These are phyloP conservation scores for Penicillium samsonianum DNA, from an alignment of 495 filamentous ascomycete genomes.

Conservation along the genomic window DNA sequence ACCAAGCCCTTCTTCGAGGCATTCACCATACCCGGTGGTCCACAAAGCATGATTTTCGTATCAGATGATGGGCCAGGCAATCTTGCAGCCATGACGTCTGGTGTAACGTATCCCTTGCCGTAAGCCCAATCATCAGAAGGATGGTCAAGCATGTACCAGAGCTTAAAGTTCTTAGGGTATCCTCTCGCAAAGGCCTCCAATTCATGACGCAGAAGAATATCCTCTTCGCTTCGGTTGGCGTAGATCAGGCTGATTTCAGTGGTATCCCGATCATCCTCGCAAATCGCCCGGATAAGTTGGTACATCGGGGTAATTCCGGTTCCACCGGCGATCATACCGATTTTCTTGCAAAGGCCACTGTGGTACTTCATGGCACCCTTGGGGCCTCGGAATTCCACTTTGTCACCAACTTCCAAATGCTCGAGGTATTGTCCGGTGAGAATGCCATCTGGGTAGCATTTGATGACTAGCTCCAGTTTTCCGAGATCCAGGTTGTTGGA, in stretches of 20 bases:
- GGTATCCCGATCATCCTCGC: conserved; percentile 44
- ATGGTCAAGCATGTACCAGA: conserved; percentile 44
- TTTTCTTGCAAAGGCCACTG: conserved; percentile 33
- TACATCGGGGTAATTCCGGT: conserved; percentile 59
- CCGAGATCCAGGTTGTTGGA: conserved; percentile 51
- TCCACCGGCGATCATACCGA: conserved; percentile 53
- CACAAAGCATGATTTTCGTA: conserved; percentile 36
- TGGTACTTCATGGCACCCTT: conserved; percentile 46
- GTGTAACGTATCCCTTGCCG: conserved; percentile 25
- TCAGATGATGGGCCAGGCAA: conserved; percentile 21
- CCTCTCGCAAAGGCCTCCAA: conserved; percentile 44
- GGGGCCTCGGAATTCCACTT: conserved; percentile 46
- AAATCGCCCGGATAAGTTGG: conserved; percentile 50
- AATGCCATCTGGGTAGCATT: conserved; percentile 47
- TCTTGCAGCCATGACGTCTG: conserved; percentile 20
- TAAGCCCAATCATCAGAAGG: conserved; percentile 23
- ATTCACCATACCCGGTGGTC: conserved; percentile 37
- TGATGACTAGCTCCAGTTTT: conserved; percentile 47
- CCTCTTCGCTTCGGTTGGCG: conserved; percentile 35
- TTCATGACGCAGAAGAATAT: conserved; percentile 40
- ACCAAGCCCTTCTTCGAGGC: conserved; percentile 34
- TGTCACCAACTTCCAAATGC: conserved; percentile 40
- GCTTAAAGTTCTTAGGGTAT: conserved; percentile 39
- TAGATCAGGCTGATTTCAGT: conserved; percentile 49
- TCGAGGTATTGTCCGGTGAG: conserved; percentile 48